Conservation (phyloP, 768 basidiomycete species). For the Infundibulicybe gibba region DNA sequence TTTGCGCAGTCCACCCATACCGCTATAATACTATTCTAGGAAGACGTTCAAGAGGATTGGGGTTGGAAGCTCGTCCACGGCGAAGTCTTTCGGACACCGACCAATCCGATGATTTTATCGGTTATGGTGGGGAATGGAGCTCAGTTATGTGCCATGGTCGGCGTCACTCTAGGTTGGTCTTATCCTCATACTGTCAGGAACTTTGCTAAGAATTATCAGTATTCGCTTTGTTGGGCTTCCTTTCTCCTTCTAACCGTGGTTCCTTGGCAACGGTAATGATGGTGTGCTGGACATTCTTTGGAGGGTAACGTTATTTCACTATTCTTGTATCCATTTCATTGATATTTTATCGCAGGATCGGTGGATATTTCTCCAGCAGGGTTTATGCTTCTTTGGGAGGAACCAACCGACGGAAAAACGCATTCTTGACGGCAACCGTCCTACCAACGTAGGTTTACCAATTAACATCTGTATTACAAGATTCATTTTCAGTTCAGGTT, state of each 20-base stretch:
- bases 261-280: conserved; percentile 93
- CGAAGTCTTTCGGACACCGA: conserved; percentile 89
- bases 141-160: conserved; percentile 84
- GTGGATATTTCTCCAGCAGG: conserved; percentile 86
- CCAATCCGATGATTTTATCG: conserved; percentile 71
- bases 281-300: conserved; percentile 93
- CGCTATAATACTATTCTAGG: conserved; percentile 36
- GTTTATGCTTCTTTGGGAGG: conserved; percentile 82
- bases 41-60: conserved; percentile 96
- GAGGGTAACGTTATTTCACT: conserved; percentile 47
- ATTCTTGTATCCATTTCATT: background rate
- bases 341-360: conserved; percentile 47
- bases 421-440: conserved; percentile 84
- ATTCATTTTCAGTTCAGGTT: conserved; percentile 38
- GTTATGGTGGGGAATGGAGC: conserved; percentile 89
- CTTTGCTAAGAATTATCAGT: conserved; percentile 38
- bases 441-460: conserved; percentile 69
- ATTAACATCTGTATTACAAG: background rate
- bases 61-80: conserved; percentile 98
- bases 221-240: conserved; percentile 89
- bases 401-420: conserved; percentile 70
- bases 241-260: conserved; percentile 94
- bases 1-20: background rate
- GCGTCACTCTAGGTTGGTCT: conserved; percentile 72
- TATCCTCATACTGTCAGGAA: background rate